Evolutionary conservation across 176 grass and related monocot genomes (phyloP), one percentile per base, ranked within the genome.

Genomic region (Poa annua): DNA sequence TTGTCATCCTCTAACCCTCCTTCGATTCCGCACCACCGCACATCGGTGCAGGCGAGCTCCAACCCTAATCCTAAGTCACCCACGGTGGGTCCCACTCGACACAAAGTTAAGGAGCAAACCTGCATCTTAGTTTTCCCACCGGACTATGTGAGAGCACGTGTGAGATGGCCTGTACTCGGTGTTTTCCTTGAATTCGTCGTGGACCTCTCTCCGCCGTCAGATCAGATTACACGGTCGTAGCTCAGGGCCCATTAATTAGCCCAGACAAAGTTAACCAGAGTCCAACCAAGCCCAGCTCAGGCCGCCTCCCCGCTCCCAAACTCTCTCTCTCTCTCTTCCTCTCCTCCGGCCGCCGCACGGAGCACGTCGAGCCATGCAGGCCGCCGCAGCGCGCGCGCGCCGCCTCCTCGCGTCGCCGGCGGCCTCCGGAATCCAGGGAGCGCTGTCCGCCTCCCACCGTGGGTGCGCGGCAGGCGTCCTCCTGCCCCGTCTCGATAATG

Each of bases 331-430:
- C 29, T 62, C 45, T 1, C 34, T 9, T 24, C 41, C 48, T 78
- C 57, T 49, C 47, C 48, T 67, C 50, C 80, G 74, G 60, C 84
- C 84, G 75, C 80, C 88, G 75, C 84, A 36, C 29, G 59, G 57
- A 66, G 73, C 47, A 64, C 36, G 24, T 15, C 72, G 15, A 36
- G 80, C 38, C 80, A 87, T 87, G 88, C 84, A 87, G 81, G 85
- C 84, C 72, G 83, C 85, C 59, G 71, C 80, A 59, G 85, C 35
- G 51, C 69, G 75, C 65, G 86, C 87, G n/a, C 89, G 87, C 70
- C 86, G 77, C 81, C 36, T 79, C 66, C 77, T 90, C 53, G 59
- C 88, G 1, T 50, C 70, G 11, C 71, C 59, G 80, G 79, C 83
- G 53, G 3, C 71, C 71, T 39, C 90, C 11, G 75, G 77, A 55